Evolutionary conservation across 306 rosid genomes (phyloP), one percentile per base, ranked within the genome.

Genomic region (Oemleria cerasiformis): DNA sequence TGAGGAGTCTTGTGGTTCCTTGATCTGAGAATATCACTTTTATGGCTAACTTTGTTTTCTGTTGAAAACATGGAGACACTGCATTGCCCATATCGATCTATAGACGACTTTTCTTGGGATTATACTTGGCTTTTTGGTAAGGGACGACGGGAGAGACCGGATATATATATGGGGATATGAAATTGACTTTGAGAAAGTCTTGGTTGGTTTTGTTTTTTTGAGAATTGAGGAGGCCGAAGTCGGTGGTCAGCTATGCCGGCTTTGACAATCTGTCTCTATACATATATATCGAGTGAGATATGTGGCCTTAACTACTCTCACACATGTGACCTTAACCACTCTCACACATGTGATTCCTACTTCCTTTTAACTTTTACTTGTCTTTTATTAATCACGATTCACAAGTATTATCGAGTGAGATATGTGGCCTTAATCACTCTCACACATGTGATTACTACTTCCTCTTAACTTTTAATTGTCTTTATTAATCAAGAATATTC

Each of bases 161-260:
- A 47, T 41, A 51, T 5, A n/a, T 25, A 25, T 25, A 25, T 51
- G 12, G 64, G 69, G 74, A 16, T 51, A 14, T 11, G 70, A 30
- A 60, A 56, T 88, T 92, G 98, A 92, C 98, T 77, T 68, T 16
- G 81, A 77, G 55, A 78, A 82, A 80, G 82, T 84, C 76, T 8
- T 60, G 8, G 63, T 12, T 40, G 48, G 74, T 56, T 79, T 78
- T 34, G 11, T 23, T 6, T 40, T 50, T 25, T 25, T 25, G 30
- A 58, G 49, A 61, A 76, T 84, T 67, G 67, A 60, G 61, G 53
- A 58, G 78, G 91, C 73, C 90, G 95, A 58, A 77, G 91, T 74
- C 90, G 95, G 89, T 82, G 89, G 89, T 92, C 98, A 88, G 48
- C 73, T 43, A 78, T 73, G 98, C 63, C 94, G 96, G 98, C 97